These are phyloP conservation scores for Candida ulmi DNA, from an alignment of 805 yeast species.

Conservation along the genomic window DNA sequence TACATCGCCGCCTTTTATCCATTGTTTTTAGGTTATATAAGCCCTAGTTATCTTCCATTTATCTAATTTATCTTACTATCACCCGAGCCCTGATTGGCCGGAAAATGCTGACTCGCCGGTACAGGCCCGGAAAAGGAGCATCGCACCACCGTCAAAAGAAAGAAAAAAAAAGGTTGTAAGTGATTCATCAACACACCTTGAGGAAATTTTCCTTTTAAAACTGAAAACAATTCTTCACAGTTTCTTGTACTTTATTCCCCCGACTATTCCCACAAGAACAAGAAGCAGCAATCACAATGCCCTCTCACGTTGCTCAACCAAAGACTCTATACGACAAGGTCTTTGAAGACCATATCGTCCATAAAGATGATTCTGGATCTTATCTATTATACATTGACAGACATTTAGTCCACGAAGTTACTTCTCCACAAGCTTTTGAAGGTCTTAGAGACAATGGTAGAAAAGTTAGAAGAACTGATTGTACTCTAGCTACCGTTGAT, in stretches of 20 bases:
- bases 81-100: conserved; percentile 13
- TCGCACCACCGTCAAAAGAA: neutral
- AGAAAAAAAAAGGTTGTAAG: conserved; percentile 1
- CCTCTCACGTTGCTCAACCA: conserved; percentile 35
- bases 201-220: neutral
- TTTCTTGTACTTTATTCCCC: too few species aligned
- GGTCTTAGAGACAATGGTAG: conserved; percentile 88
- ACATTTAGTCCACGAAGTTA: conserved; percentile 96
- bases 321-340: conserved; percentile 93
- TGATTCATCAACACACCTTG: conserved; percentile 1
- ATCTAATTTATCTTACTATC: conserved; percentile 6
- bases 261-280: neutral
- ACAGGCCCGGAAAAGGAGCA: conserved; percentile 5
- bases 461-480: conserved; percentile 82
- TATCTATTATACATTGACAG: conserved; percentile 89
- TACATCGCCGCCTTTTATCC: too few species aligned
- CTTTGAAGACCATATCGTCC: conserved; percentile 90
- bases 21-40: too few species aligned
- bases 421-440: conserved; percentile 98
- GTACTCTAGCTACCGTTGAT: conserved; percentile 93
- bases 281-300: conserved; percentile 14
- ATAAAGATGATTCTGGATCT: conserved; percentile 83
- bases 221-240: too few species aligned
- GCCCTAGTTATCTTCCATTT: too few species aligned
- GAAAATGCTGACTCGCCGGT: conserved; percentile 2